Evolutionary conservation across 805 yeast species (phyloP), one percentile per base, ranked within the genome.

Genomic region (Saccharomycopsis fermentans): DNA sequence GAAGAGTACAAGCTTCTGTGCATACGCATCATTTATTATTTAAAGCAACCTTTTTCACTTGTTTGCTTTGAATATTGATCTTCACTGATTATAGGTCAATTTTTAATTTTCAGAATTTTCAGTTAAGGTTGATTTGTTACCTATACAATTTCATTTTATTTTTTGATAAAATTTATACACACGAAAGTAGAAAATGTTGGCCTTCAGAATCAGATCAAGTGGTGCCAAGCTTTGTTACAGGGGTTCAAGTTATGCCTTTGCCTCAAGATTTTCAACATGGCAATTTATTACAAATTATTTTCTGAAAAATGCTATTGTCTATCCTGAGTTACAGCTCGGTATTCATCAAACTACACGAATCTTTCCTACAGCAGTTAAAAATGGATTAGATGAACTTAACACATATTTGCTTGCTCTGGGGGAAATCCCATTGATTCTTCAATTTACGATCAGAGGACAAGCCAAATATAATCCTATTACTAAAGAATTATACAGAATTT

Each of bases 361-460:
- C 9, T 61, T 35, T 39, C 55, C 57, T 5, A 55, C 57, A 29
- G 19, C 56, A 6, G 52, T 58, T 6, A 57, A 40, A 27, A 21
- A 54, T 35, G 62, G 62, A 2, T 78, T 79, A 21, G 71, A 74
- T 56, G 96, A 89, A 64, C 70, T 89, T 52, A 81, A 83, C 56
- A 77, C 79, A 37, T 65, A 79, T 32, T 64, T 83, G 39, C 67
- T 82, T 34, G 68, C 74, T 32, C 70, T 68, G 48, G 72, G 77
- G 57, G 78, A 81, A 59, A 77, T 78, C 50, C 94, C 95, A 1
- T 70, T 87, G 58, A 69, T 88, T 52, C 74, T 87, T 65, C 85
- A 88, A 69, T 89, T 89, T 71, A 86, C 90, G 1, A 73, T 80
- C 50, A 67, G 81, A 58, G 89, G 89, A 9, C 89, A 86, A 64